These are phyloP conservation scores for Apiotrichum sp. DNA, from an alignment of 1,284 basidiomycete genomes.

Conservation along the genomic window DNA sequence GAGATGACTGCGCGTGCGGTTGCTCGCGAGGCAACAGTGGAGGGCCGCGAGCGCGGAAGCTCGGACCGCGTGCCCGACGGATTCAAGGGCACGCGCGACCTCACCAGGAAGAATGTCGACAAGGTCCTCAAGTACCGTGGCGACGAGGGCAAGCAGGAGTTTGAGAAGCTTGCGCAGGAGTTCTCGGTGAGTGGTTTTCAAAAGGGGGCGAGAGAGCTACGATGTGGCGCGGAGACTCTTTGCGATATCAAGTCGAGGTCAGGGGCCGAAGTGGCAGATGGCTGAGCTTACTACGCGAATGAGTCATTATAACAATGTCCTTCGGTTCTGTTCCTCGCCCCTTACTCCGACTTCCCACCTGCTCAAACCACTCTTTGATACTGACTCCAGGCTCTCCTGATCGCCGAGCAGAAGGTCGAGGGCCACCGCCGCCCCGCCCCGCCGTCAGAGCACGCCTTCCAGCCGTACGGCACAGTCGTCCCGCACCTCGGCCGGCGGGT, in stretches of 20 bases:
- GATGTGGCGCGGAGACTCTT: too few species aligned
- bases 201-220: too few species aligned
- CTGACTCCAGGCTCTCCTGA: constrained; percentile 25
- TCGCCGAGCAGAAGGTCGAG: constrained; percentile 7
- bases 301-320: too few species aligned
- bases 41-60: background rate
- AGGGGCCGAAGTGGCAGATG: too few species aligned
- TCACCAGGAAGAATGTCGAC: constrained; percentile 7
- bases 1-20: constrained; percentile 77
- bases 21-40: constrained; percentile 57
- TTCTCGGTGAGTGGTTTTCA: constrained; percentile 40
- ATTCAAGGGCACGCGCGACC: background rate
- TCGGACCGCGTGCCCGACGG: background rate
- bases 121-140: constrained; percentile 46
- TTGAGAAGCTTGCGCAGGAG: constrained; percentile 41
- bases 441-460: constrained; percentile 3
- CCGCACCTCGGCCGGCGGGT: constrained; percentile 24
- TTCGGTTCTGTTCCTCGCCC: too few species aligned
- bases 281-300: too few species aligned
- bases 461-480: constrained; percentile 3
- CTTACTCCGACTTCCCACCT: too few species aligned
- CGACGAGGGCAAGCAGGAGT: constrained; percentile 35
- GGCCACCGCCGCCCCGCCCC: constrained; percentile 9
- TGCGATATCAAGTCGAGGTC: too few species aligned
- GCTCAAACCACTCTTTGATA: background rate